Percentiles rank a stretch among this genome's conserved stretches.
Conservation (phyloP, 2,329 filamentous ascomycete species). For the Fusarium sp. region DNA sequence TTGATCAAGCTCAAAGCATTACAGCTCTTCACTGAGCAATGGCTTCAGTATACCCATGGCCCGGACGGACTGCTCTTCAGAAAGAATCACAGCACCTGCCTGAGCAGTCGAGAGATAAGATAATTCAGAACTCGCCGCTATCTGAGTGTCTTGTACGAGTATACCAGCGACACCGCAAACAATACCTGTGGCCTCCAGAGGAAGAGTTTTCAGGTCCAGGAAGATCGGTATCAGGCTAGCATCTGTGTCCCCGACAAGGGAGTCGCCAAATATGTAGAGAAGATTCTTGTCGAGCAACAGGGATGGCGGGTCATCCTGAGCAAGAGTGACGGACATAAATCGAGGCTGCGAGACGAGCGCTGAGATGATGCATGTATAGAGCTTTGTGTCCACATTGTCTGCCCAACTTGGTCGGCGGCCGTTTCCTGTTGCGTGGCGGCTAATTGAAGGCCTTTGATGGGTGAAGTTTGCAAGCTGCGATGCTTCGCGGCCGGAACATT, state of each 20-base stretch:
- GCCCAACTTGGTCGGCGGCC: conserved; percentile 59
- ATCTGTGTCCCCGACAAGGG: conserved; percentile 78
- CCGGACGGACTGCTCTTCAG: conserved; percentile 75
- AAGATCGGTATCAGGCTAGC: conserved; percentile 85
- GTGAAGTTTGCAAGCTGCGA: conserved; percentile 51
- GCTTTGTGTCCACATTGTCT: conserved; percentile 68
- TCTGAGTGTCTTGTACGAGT: conserved; percentile 76
- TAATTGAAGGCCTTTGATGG: conserved; percentile 50
- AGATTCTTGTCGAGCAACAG: conserved; percentile 76
- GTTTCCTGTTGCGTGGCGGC: conserved; percentile 50
- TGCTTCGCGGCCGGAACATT: conserved; percentile 76
- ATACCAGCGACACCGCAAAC: conserved; percentile 91
- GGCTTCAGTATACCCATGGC: conserved; percentile 76
- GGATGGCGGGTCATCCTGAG: conserved; percentile 77
- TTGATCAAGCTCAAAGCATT: not conserved
- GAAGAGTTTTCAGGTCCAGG: conserved; percentile 81
- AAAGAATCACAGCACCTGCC: conserved; percentile 88
- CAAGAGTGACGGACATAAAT: conserved; percentile 79
- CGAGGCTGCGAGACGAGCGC: conserved; percentile 69
- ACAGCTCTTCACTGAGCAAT: conserved; percentile 53
- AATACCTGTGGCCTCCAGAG: conserved; percentile 90
- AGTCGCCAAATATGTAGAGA: conserved; percentile 72
- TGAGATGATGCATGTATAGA: conserved; percentile 70
- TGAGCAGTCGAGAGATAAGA: conserved; percentile 90
- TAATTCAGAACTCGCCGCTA: conserved; percentile 73